Evolutionary conservation across 2,329 filamentous ascomycete genomes (phyloP), one percentile per base, ranked within the genome.

Genomic region (Aquanectria penicillioides): DNA sequence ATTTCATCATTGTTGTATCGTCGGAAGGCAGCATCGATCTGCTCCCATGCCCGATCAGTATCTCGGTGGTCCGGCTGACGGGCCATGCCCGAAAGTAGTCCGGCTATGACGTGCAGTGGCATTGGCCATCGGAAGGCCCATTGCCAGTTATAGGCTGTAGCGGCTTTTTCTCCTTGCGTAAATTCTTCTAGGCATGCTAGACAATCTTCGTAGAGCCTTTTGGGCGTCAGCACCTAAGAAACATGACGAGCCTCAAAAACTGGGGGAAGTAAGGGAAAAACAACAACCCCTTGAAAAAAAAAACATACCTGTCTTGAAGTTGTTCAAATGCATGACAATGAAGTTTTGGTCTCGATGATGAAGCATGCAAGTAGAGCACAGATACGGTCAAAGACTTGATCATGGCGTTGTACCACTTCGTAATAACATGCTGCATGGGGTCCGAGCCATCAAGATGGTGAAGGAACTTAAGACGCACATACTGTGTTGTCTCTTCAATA

Each of bases 81-180:
- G 15, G 61, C 48, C n/a, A 64, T 20, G 10, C 61, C 37, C 6
- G 55, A 49, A 11, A 64, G 51, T 7, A 64, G 23, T 3, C 61
- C 59, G 3, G 55, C 59, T 12, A 64, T 49, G 20, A 57, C 58
- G 28, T 64, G 58, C 6, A 62, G 40, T 15, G 61, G 61, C 59
- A 64, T 64, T 7, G 61, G 61, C 61, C 61, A 64, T 15, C 59
- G 50, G 20, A 62, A 64, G 1, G 59, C 55, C 61, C 61, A 64
- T 36, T 62, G 55, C 61, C 61, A 64, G 29, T 64, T 51, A 31
- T 59, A 52, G 11, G 44, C 23, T 6, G 49, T 43, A 6, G 61
- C 61, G 1, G 52, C 54, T 26, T 55, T 43, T 36, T 64, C 61
- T 40, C 61, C 61, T 6, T 44, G 54, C 3, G 59, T 33, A 10